These are phyloP conservation scores for Mariannaea elegans DNA, from an alignment of 2,329 filamentous ascomycete species.

Conservation along the genomic window DNA sequence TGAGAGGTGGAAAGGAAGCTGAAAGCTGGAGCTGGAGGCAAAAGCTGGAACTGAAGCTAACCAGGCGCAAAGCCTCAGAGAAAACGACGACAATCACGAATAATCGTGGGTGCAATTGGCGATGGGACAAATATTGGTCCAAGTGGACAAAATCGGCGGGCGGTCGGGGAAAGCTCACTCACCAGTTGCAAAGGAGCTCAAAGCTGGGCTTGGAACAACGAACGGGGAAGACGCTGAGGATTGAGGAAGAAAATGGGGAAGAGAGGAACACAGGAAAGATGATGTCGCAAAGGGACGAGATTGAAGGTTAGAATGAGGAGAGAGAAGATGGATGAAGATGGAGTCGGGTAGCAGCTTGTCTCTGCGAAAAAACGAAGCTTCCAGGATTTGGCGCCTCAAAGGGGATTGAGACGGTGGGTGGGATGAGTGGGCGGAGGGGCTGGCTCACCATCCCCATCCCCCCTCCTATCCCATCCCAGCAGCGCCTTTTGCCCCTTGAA, in stretches of 20 bases:
- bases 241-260: slow-evolving; percentile 32
- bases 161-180: slow-evolving; percentile 33
- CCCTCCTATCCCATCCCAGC: slow-evolving; percentile 4
- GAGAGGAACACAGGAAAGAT: slow-evolving; percentile 23
- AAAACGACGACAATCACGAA: slow-evolving; percentile 22
- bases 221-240: slow-evolving; percentile 27
- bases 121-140: slow-evolving; percentile 14
- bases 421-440: slow-evolving; percentile 33
- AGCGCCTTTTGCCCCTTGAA: slow-evolving; percentile 11
- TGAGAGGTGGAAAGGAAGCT: slow-evolving; percentile 15
- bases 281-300: slow-evolving; percentile 36
- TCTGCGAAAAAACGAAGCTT: slow-evolving; percentile 43
- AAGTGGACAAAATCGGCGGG: slow-evolving; percentile 23
- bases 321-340: slow-evolving; percentile 28
- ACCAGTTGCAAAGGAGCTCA: slow-evolving; percentile 37
- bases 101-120: slow-evolving; percentile 19
- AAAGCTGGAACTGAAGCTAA: slow-evolving; percentile 23
- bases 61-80: slow-evolving; percentile 1
- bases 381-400: slow-evolving; percentile 37
- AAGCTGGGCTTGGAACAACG: slow-evolving; percentile 35
- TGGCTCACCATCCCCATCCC: slow-evolving; percentile 15
- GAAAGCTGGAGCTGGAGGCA: slow-evolving; percentile 17
- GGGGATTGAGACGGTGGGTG: slow-evolving; percentile 39
- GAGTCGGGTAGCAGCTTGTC: slow-evolving; percentile 35
- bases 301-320: slow-evolving; percentile 22